Evolutionary conservation across 306 rosid genomes (phyloP), one percentile per base, ranked within the genome.

Genomic region (Psophocarpus tetragonolobus): DNA sequence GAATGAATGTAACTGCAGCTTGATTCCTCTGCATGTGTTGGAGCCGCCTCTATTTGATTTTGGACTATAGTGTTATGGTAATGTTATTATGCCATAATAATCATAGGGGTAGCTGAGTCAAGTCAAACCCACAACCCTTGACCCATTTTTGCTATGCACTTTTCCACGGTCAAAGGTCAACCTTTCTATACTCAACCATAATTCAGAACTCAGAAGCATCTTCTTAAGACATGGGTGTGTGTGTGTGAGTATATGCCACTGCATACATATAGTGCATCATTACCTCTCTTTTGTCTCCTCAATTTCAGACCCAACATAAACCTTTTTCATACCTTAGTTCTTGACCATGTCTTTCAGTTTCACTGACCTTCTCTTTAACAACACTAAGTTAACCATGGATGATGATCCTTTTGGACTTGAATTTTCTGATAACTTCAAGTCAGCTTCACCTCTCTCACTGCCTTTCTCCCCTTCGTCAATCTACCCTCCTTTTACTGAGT

Each of bases 71-170:
- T 38, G 44, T 10, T 10, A 4, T 29, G 32, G 32, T 38, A 8
- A 7, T 24, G 29, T 15, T 21, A 2, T 27, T 48, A 6, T 50
- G 64, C 6, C 33, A 51, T 71, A 14, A n/a, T 20, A 8, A 64
- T 35, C 2, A 32, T n/a, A 33, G 30, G 30, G 56, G 44, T 53
- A 13, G 30, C 58, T 15, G 0, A 81, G 93, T 89, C 97, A 79
- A 88, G 96, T 91, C 96, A 91, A 91, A 93, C 85, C 89, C 88
- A 82, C 93, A 86, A 83, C 78, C 76, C 81, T 86, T 88, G 95
- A 91, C 93, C 81, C 8, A 45, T 27, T 3, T 29, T 65, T 3
- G 9, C 4, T 38, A 11, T 35, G 41, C 12, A 3, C 65, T 21
- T 80, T 93, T 91, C 98, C 73, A 88, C 90, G 86, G 97, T 93